These are phyloP conservation scores for Apostasia ramifera DNA, from an alignment of 106 monocot genomes.

Conservation along the genomic window DNA sequence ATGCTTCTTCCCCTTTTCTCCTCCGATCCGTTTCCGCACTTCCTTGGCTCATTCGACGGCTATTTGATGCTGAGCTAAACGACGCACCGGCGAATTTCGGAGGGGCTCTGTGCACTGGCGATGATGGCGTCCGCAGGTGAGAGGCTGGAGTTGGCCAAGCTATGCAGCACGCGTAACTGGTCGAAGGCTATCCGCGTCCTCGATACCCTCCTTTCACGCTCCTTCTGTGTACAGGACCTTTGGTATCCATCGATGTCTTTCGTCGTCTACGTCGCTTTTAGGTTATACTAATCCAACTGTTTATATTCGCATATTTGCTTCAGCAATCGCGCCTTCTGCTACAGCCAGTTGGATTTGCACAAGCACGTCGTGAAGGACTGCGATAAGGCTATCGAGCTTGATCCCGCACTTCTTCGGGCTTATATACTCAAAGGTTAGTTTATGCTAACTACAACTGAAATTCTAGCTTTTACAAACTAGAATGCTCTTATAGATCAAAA, in stretches of 20 bases:
- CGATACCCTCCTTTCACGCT: slow-evolving; percentile 54
- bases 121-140: slow-evolving; percentile 34
- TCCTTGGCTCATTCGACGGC: background rate
- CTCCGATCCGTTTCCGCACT: no score
- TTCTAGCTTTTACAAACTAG: background rate
- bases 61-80: background rate
- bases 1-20: no score
- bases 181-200: slow-evolving; percentile 94
- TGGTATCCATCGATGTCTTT: slow-evolving; percentile 35
- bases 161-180: slow-evolving; percentile 80
- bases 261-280: background rate
- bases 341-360: slow-evolving; percentile 84
- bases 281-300: background rate
- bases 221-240: slow-evolving; percentile 64
- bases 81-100: background rate
- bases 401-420: slow-evolving; percentile 53
- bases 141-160: slow-evolving; percentile 70
- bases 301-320: slow-evolving; percentile 5
- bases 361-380: slow-evolving; percentile 98
- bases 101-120: background rate
- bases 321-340: slow-evolving; percentile 93
- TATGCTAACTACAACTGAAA: background rate
- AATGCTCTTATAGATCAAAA: background rate
- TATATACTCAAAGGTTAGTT: slow-evolving; percentile 86
- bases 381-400: slow-evolving; percentile 72